A percentile compares a stretch with the other conserved stretches of the same genome.
Conservation (phyloP, 495 filamentous ascomycete species). For the Penicillium taxi region DNA sequence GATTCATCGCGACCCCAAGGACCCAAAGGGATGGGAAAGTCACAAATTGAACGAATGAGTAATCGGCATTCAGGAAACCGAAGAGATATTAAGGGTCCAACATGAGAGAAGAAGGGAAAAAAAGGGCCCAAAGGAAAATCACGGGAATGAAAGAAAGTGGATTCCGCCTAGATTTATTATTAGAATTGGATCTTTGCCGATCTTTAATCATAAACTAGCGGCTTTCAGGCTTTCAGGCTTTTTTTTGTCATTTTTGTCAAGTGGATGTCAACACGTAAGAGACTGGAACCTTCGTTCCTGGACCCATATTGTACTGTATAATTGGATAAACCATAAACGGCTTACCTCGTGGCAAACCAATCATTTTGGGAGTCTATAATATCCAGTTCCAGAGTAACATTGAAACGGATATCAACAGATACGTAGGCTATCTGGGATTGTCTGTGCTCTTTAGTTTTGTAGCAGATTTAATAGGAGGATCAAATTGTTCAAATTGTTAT, state of each 20-base stretch:
- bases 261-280: slow-evolving; percentile 1
- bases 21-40: slow-evolving; percentile 4
- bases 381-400: slow-evolving; percentile 2
- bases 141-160: slow-evolving; percentile 1
- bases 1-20: slow-evolving; percentile 22
- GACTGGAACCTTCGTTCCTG: slow-evolving; percentile 3
- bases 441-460: too few species aligned
- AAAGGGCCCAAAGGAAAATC: background rate
- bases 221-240: background rate
- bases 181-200: background rate
- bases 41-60: slow-evolving; percentile 1
- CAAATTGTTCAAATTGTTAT: too few species aligned
- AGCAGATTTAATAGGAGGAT: too few species aligned
- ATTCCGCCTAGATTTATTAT: background rate
- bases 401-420: too few species aligned
- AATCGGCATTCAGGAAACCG: background rate
- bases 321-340: background rate
- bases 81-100: slow-evolving; percentile 1
- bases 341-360: slow-evolving; percentile 6
- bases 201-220: background rate
- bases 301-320: background rate
- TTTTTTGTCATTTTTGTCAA: background rate
- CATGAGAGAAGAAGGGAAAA: background rate
- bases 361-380: slow-evolving; percentile 3
- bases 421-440: too few species aligned